Conservation (phyloP, 2,329 filamentous ascomycete species). For the Colletotrichum orchidophilum region DNA sequence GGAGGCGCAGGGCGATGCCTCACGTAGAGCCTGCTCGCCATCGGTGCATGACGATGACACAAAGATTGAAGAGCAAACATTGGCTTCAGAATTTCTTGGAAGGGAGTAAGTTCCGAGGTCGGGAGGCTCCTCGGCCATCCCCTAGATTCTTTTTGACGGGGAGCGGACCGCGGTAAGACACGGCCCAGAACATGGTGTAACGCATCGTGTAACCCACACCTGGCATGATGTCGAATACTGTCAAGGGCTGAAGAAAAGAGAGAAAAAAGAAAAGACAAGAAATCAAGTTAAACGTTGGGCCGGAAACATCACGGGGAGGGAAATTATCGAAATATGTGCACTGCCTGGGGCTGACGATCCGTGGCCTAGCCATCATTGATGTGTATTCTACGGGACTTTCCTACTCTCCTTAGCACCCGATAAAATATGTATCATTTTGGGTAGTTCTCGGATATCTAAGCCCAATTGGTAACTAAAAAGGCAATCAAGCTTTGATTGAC, state of each 20-base stretch:
- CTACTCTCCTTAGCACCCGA: no score
- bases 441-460: no score
- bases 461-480: not conserved
- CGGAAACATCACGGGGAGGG: no score
- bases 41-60: not conserved
- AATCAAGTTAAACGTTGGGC: not conserved
- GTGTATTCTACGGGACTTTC: no score
- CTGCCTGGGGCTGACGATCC: no score
- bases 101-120: not conserved
- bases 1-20: not conserved
- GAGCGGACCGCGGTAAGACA: not conserved
- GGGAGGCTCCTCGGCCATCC: not conserved
- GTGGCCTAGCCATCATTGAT: no score
- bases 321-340: no score
- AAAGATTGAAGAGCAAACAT: not conserved
- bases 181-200: not conserved
- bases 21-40: not conserved
- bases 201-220: not conserved
- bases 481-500: not conserved
- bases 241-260: not conserved
- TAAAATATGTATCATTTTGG: no score
- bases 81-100: not conserved
- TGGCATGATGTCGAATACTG: not conserved
- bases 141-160: not conserved
- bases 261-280: not conserved